These are phyloP conservation scores for Lasiodiplodia sp. DNA, from an alignment of 2,329 filamentous ascomycete genomes.

Conservation along the genomic window DNA sequence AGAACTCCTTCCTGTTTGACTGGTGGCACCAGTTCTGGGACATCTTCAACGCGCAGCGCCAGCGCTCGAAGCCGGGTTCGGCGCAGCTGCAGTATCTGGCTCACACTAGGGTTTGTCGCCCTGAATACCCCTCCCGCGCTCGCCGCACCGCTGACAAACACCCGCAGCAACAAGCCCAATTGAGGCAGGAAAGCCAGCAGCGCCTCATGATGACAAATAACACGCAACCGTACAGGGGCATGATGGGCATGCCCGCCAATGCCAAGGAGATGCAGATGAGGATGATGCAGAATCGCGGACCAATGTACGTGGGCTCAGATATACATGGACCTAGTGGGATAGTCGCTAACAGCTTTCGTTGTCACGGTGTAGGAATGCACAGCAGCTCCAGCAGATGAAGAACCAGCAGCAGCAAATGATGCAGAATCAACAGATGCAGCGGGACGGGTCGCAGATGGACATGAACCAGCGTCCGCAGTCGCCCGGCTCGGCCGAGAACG, in stretches of 20 bases:
- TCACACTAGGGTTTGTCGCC: conserved; percentile 77
- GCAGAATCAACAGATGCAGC: conserved; percentile 79
- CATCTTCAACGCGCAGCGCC: conserved; percentile 82
- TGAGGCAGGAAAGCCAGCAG: conserved; percentile 76
- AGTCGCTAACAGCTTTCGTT: conserved; percentile 13
- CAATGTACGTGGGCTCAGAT: conserved; percentile 63
- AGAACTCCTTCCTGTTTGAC: conserved; percentile 89
- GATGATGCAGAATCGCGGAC: conserved; percentile 80
- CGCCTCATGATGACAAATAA: conserved; percentile 78
- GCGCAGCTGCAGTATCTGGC: conserved; percentile 75
- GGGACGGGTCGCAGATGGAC: conserved; percentile 87
- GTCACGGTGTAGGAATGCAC: conserved; percentile 59
- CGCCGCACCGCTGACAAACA: conserved; percentile 31
- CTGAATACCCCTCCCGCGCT: not conserved
- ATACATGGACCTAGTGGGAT: not conserved
- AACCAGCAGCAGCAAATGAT: conserved; percentile 64
- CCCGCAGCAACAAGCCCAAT: conserved; percentile 68
- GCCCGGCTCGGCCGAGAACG: conserved; percentile 83
- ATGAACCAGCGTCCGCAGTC: conserved; percentile 80
- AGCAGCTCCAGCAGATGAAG: conserved; percentile 69
- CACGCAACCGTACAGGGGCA: conserved; percentile 59
- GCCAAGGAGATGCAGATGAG: conserved; percentile 69
- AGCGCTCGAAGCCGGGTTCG: conserved; percentile 53
- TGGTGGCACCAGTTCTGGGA: conserved; percentile 99
- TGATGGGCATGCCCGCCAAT: conserved; percentile 72